Base-by-base conservation (phyloP, 306 rosid species). In the Trichosanthes cucumerina region DNA sequence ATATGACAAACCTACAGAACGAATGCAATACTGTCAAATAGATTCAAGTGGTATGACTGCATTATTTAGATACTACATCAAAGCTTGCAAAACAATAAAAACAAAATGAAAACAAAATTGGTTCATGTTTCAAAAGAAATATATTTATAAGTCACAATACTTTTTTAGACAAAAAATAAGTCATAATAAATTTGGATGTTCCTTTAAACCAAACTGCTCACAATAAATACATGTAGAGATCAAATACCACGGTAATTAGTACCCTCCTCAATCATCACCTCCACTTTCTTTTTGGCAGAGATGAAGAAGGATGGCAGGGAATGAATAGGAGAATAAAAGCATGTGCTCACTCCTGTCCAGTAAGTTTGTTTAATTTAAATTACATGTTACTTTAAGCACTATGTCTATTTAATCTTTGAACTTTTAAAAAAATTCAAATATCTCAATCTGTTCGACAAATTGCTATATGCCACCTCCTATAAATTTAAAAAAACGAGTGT, bases 1-100 rank as follows among this genome's bases (percentile, higher is more conserved):
- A 95, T 58, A 91, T 44, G 34, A 92, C 70, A 82, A 88, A 92
- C 88, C 99, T 92, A 87, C 75, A 79, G 79, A 76, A 57, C 56
- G 76, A 79, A 54, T 80, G 12, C 84, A 68, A 81, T 38, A 46
- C 9, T 31, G 71, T 80, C 80, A 88, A 82, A 56, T 69, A 73
- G 44, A 18, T 49, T 47, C 26, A 26, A 46, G 9, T 68, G 75
- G 75, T 23, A 41, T 65, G 75, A 41, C 18, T 39, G 50, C 71
- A 68, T 68, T 10, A 68, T n/a, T 68, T 39, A 68, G 52, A 68
- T 6, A 38, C 9, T 26, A n/a, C n/a, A 39, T 0, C 14, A 70
- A 43, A 23, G 38, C 53, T 43, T 70, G 76, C n/a, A 15, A 41
- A 21, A 70, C 53, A 23, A 23, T 23, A 28, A 64, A 26, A 70